Evolutionary conservation across 1,139 yeast species (phyloP).

Genomic region (Hansenula lynferdii): DNA sequence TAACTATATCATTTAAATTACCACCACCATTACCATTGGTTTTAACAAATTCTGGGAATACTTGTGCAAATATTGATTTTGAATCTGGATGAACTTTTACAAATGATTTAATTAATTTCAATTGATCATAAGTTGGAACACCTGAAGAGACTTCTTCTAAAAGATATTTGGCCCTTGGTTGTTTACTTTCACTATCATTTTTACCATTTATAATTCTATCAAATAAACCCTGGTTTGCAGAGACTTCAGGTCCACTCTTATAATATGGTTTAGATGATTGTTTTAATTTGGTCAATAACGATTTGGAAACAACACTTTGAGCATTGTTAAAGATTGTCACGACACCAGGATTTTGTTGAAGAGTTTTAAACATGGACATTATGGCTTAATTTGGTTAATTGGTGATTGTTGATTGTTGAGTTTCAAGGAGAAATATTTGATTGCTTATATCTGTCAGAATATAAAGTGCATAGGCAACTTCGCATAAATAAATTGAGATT

Average conservation of each 20-base stretch:
- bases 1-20: slow-evolving; percentile 1
- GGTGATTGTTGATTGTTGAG: too few relatives aligned
- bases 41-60: slow-evolving; percentile 16
- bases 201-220: neutral
- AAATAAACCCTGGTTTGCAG: neutral
- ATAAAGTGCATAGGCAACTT: too few relatives aligned
- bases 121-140: slow-evolving; percentile 21
- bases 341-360: slow-evolving; percentile 25
- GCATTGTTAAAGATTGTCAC: slow-evolving; percentile 23
- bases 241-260: neutral
- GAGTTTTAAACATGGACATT: slow-evolving; percentile 29
- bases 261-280: slow-evolving; percentile 5
- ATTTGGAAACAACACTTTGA: slow-evolving; percentile 8
- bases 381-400: too few relatives aligned
- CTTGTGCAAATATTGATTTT: slow-evolving; percentile 11
- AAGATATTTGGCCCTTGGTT: neutral
- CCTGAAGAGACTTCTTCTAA: neutral
- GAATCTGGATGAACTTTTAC: slow-evolving; percentile 18
- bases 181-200: neutral
- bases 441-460: too few relatives aligned
- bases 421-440: too few relatives aligned
- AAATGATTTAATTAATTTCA: slow-evolving; percentile 21
- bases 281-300: slow-evolving; percentile 2
- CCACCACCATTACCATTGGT: neutral
- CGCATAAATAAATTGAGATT: too few relatives aligned